Conservation (phyloP, 2,329 filamentous ascomycete species). For the Beauveria scarabaeidicola region DNA sequence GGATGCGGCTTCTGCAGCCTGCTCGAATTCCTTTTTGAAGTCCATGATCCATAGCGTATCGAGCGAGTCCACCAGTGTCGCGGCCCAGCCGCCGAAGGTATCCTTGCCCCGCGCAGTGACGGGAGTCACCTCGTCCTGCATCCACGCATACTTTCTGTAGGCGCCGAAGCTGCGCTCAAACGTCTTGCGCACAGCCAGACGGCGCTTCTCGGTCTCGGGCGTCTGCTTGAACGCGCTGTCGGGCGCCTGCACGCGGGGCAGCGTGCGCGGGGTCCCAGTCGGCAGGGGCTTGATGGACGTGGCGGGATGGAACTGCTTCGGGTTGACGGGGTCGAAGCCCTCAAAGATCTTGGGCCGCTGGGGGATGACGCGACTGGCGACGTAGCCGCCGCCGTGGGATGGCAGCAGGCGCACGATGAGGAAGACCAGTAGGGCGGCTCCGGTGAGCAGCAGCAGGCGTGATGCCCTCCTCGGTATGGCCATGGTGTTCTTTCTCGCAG, state of each 20-base stretch:
- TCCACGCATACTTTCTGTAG: slow-evolving; percentile 54
- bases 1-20: slow-evolving; percentile 48
- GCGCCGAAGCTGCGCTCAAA: slow-evolving; percentile 50
- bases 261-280: slow-evolving; percentile 18
- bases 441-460: slow-evolving; percentile 17
- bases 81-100: slow-evolving; percentile 56
- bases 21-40: slow-evolving; percentile 53
- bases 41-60: slow-evolving; percentile 65
- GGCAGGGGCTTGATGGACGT: slow-evolving; percentile 29
- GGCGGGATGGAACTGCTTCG: slow-evolving; percentile 20
- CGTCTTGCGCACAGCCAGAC: slow-evolving; percentile 37
- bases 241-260: slow-evolving; percentile 23
- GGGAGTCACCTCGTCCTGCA: slow-evolving; percentile 53
- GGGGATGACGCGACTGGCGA: slow-evolving; percentile 15
- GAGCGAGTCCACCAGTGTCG: slow-evolving; percentile 54
- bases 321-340: slow-evolving; percentile 8
- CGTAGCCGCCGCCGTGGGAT: slow-evolving; percentile 14
- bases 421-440: slow-evolving; percentile 15
- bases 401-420: slow-evolving; percentile 18
- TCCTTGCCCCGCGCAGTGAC: slow-evolving; percentile 42
- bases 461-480: slow-evolving; percentile 18
- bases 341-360: slow-evolving; percentile 5
- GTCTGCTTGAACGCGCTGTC: slow-evolving; percentile 28
- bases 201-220: slow-evolving; percentile 27
- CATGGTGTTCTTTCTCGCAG: slow-evolving; percentile 7